phyloP scores from a whole-genome alignment of 2,329 filamentous ascomycete genomes.

The Aureobasidium subglaciale region DNA sequence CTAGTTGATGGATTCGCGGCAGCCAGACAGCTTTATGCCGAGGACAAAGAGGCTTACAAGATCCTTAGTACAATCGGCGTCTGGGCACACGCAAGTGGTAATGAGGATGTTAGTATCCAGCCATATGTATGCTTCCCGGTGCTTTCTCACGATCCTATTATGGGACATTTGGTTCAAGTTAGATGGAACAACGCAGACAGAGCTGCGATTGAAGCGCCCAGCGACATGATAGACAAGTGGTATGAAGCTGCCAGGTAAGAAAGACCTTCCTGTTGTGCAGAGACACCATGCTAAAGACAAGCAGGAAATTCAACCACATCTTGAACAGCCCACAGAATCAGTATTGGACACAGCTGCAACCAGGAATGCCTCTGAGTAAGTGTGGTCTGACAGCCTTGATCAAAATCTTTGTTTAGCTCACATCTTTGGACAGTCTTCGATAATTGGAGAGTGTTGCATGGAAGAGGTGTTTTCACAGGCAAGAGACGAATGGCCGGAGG shows the following conservation, averaged over 20 bases:
- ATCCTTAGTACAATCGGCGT: slow-evolving; percentile 52
- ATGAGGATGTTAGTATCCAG: slow-evolving; percentile 71
- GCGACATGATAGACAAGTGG: slow-evolving; percentile 54
- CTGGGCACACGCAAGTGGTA: slow-evolving; percentile 79
- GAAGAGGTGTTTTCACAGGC: slow-evolving; percentile 74
- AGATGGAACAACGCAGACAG: slow-evolving; percentile 94
- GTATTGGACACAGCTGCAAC: slow-evolving; percentile 73
- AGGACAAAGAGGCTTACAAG: slow-evolving; percentile 51
- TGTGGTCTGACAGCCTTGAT: too few species aligned
- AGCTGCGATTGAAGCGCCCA: slow-evolving; percentile 55
- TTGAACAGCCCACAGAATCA: slow-evolving; percentile 58
- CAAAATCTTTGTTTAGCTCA: slow-evolving; percentile 9
- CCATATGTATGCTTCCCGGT: slow-evolving; percentile 66
- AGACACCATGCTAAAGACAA: background rate
- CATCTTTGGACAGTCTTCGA: slow-evolving; percentile 63
- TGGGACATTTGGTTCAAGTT: slow-evolving; percentile 51
- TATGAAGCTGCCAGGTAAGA: slow-evolving; percentile 60
- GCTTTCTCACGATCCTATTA: slow-evolving; percentile 50
- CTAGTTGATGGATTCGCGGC: slow-evolving; percentile 82
- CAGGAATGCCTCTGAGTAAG: slow-evolving; percentile 70
- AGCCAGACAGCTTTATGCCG: slow-evolving; percentile 51
- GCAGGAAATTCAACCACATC: slow-evolving; percentile 61
- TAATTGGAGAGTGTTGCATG: slow-evolving; percentile 92
- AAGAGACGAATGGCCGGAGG: slow-evolving; percentile 82
- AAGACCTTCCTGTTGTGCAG: too few species aligned